Evolutionary conservation across 1,284 basidiomycete genomes (phyloP).

Genomic region (Cryptococcus floricola): DNA sequence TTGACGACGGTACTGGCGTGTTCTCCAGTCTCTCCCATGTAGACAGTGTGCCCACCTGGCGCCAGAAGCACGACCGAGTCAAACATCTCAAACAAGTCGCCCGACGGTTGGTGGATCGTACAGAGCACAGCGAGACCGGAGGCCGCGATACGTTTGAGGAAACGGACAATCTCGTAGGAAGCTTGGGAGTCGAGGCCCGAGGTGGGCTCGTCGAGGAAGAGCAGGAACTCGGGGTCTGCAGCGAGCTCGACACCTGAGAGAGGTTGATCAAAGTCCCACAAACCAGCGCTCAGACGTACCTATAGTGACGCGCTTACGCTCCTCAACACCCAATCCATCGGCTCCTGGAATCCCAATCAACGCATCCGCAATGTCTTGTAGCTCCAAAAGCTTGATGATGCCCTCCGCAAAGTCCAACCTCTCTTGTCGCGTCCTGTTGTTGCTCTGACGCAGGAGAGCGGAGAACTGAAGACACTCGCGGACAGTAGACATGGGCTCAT

Average conservation of each 20-base stretch:
- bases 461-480: constrained; percentile 78
- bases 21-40: neutral
- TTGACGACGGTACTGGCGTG: neutral
- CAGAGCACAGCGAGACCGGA: neutral
- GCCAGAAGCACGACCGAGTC: neutral
- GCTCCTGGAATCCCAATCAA: constrained; percentile 67
- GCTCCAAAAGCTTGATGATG: constrained; percentile 71
- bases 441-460: constrained; percentile 69
- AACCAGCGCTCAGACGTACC: too few species aligned
- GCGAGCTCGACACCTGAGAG: too few species aligned
- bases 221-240: too few species aligned
- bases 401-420: constrained; percentile 77
- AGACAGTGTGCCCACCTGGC: neutral
- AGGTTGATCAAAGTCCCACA: too few species aligned
- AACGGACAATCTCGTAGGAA: neutral
- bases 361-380: constrained; percentile 66
- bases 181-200: neutral
- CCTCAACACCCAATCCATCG: constrained; percentile 17
- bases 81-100: neutral
- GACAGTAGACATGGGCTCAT: constrained; percentile 63
- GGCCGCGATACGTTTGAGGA: neutral
- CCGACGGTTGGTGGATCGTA: neutral
- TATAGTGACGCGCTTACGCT: too few species aligned
- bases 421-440: constrained; percentile 61
- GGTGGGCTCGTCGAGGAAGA: neutral